A percentile compares a stretch with the other conserved stretches of the same genome.
These are phyloP conservation scores for Boletus pseudo-olivaceus DNA, from an alignment of 768 basidiomycete species.

Conservation along the genomic window DNA sequence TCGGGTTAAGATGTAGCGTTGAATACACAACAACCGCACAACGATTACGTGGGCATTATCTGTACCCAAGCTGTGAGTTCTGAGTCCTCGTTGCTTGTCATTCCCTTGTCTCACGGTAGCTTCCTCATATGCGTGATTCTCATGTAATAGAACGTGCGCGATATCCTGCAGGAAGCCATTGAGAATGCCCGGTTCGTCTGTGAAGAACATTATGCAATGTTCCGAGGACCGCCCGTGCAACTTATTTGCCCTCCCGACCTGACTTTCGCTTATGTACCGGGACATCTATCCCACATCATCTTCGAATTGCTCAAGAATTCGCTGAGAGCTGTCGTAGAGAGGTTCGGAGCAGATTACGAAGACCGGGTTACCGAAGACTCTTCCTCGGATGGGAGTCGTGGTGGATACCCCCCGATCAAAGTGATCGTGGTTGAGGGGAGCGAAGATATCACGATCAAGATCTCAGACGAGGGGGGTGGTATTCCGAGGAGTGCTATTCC, in stretches of 20 bases:
- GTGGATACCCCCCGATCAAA: slow-evolving; percentile 25
- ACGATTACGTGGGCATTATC: slow-evolving; percentile 94
- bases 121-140: background rate
- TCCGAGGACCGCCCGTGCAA: slow-evolving; percentile 93
- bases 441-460: slow-evolving; percentile 99
- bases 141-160: slow-evolving; percentile 73
- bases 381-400: background rate
- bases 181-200: slow-evolving; percentile 94
- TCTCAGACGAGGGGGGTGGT: slow-evolving; percentile 92
- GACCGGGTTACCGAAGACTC: slow-evolving; percentile 26
- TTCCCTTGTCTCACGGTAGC: background rate
- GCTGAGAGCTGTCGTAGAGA: slow-evolving; percentile 91
- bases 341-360: slow-evolving; percentile 78
- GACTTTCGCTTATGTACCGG: slow-evolving; percentile 91
- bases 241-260: slow-evolving; percentile 89
- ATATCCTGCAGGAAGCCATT: slow-evolving; percentile 95
- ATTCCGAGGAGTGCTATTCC: slow-evolving; percentile 85
- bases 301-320: slow-evolving; percentile 99
- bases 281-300: slow-evolving; percentile 92
- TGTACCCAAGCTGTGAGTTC: slow-evolving; percentile 79
- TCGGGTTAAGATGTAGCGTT: slow-evolving; percentile 76
- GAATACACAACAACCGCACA: slow-evolving; percentile 85
- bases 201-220: slow-evolving; percentile 94
- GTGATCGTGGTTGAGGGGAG: slow-evolving; percentile 90
- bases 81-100: background rate